Evolutionary conservation across 1,284 basidiomycete genomes (phyloP), one percentile per base, ranked within the genome.

Genomic region (Sanghuangporus weigelae): DNA sequence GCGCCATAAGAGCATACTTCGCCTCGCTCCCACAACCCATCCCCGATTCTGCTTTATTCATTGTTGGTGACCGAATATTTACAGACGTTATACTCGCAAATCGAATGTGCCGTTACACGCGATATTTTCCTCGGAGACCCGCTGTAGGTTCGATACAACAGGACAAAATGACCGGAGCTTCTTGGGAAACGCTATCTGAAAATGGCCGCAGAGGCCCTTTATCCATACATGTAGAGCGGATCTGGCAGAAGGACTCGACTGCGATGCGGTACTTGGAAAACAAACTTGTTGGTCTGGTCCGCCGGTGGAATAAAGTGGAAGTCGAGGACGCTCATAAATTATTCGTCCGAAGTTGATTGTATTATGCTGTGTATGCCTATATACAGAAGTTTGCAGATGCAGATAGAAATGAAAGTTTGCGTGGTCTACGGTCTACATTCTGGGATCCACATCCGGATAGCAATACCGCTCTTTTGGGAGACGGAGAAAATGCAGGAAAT

Each of bases 81-180:
- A 98, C 96, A 0, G 96, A 98, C 73, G 79, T 96, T 19, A 84
- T 97, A 51, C 80, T 98, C 71, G 90, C 94, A 5, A 89, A 91
- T 68, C 86, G 93, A 50, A 86, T 92, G 79, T 74, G 73, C 14
- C 62, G 66, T 16, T 63, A 67, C 35, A 44, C 67, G 40, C 59
- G 63, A 36, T 60, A 67, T 56, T 66, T 66, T 62, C 50, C 66
- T 21, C 65, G 63, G 48, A 65, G 62, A 19, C 40, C 61, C 11
- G 12, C 8, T 3, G 38, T 42, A n/a, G 62, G 38, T 12, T 21
- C 63, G 57, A 65, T 49, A 35, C 23, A 38, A 36, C 35, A 50
- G 36, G 23, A 31, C 7, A 6, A 39, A 12, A 35, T 16, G 8
- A 54, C 6, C 16, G 36, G 38, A 38, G 31, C 26, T 26, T 8